These are phyloP conservation scores for Globisporangium polare DNA, from an alignment of 352 stramenopile species.

Conservation along the genomic window DNA sequence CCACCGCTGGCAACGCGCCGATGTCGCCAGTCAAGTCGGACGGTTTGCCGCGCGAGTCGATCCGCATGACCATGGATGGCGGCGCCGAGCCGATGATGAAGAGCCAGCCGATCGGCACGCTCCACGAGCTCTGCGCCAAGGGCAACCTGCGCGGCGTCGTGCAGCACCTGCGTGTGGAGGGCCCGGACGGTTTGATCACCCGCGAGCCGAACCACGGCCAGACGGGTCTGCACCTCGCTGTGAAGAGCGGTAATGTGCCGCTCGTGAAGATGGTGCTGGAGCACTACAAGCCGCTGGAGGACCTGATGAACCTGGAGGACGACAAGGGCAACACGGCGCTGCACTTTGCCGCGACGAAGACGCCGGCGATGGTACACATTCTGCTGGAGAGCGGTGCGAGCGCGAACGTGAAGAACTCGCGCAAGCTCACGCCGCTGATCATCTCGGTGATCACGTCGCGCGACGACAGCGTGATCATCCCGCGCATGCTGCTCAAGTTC, in stretches of 20 bases:
- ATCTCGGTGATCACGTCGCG: slow-evolving; percentile 86
- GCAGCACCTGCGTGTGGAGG: slow-evolving; percentile 72
- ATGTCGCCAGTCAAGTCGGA: slow-evolving; percentile 16
- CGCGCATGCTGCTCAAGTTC: slow-evolving; percentile 86
- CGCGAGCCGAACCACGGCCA: slow-evolving; percentile 85
- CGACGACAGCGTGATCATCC: slow-evolving; percentile 79
- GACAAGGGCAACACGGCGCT: slow-evolving; percentile 87
- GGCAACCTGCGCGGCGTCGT: slow-evolving; percentile 76
- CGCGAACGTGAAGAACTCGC: slow-evolving; percentile 85
- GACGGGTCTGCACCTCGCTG: slow-evolving; percentile 72
- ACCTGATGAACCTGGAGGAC: slow-evolving; percentile 82
- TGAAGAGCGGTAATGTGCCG: slow-evolving; percentile 81
- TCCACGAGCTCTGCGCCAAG: slow-evolving; percentile 79
- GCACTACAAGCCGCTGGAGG: slow-evolving; percentile 72
- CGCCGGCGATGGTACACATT: slow-evolving; percentile 74
- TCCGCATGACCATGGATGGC: slow-evolving; percentile 70
- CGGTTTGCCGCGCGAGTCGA: slow-evolving; percentile 48
- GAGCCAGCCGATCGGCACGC: slow-evolving; percentile 71
- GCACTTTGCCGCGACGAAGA: slow-evolving; percentile 87
- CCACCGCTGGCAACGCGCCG: slow-evolving; percentile 12
- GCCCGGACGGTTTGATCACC: slow-evolving; percentile 54
- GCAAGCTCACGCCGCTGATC: slow-evolving; percentile 82
- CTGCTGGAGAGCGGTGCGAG: slow-evolving; percentile 73
- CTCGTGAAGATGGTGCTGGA: slow-evolving; percentile 82
- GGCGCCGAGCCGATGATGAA: slow-evolving; percentile 63